Evolutionary conservation across 495 filamentous ascomycete genomes (phyloP).

Genomic region (Cetradonia linearis): DNA sequence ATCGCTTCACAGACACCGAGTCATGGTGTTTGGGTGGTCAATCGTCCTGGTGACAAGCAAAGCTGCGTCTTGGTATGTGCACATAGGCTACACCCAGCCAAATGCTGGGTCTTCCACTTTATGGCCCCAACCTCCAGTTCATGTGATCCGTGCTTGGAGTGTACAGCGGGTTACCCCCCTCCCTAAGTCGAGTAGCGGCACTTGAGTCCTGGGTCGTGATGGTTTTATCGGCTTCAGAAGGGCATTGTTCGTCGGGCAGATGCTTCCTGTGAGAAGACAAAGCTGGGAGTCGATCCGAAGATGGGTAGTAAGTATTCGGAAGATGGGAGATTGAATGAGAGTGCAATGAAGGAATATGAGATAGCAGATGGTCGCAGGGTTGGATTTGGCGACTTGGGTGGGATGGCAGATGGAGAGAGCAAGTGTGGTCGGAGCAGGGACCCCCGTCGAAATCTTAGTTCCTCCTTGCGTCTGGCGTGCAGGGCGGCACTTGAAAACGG

Average conservation of each 20-base stretch:
- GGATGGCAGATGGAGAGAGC: not conserved
- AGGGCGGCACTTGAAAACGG: not conserved
- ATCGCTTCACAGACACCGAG: constrained; percentile 1
- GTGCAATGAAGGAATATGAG: not conserved
- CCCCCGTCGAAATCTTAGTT: constrained; percentile 8
- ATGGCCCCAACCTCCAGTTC: constrained; percentile 4
- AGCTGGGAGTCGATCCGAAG: not conserved
- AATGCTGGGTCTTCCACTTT: constrained; percentile 4
- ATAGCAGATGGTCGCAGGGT: constrained; percentile 7
- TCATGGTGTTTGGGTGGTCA: constrained; percentile 1
- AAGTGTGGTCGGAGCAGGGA: constrained; percentile 7
- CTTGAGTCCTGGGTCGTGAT: not conserved
- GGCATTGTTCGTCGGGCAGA: not conserved
- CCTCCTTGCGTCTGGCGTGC: constrained; percentile 10
- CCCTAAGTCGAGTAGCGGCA: constrained; percentile 2
- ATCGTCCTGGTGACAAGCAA: constrained; percentile 8
- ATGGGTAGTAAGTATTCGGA: not conserved
- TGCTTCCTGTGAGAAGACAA: not conserved
- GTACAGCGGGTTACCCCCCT: not conserved
- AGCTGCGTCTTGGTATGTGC: not conserved
- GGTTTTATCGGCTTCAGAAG: constrained; percentile 2
- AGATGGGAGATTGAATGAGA: constrained; percentile 3
- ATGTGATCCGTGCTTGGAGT: constrained; percentile 3
- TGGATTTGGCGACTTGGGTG: not conserved
- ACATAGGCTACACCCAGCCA: constrained; percentile 6